Evolutionary conservation across 2,329 filamentous ascomycete genomes (phyloP), one percentile per base, ranked within the genome.

Genomic region (Nemania bipapillata): DNA sequence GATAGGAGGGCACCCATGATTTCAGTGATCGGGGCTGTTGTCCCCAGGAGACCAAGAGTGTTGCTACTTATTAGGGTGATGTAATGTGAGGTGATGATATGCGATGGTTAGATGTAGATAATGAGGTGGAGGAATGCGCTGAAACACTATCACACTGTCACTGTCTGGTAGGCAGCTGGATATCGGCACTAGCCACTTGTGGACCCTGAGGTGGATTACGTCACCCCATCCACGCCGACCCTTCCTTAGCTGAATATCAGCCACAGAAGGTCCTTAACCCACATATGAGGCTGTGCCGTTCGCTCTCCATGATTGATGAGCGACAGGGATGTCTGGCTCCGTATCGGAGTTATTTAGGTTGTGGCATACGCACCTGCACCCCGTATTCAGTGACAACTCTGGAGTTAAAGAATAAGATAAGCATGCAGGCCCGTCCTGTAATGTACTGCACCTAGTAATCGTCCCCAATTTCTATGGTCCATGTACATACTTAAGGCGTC

Each of bases 1-100:
- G 95, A 97, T 63, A 99, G 86, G 77, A 97, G 84, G 74, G 93
- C 95, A 78, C 96, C 96, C 96, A 99, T 99, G 52, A 24, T 69
- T 54, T 53, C 15, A 26, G 49, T 67, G 53, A 50, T 58, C 32
- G 45, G 58, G 61, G 30, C 61, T 24, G 40, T 35, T 47, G 40
- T 49, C 53, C 45, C 54, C 28, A n/a, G 32, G 28, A 47, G 52
- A 52, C 17, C 1, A 50, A 45, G 49, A 1, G 6, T 11, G 9
- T 50, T 56, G 20, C n/a, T 50, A 15, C 58, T 12, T 45, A 42
- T 61, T 45, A 65, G 56, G 52, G 47, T 17, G 32, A 55, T 53
- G 37, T 6, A 37, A 50, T 45, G 40, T n/a, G 59, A 60, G 47
- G 57, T n/a, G n/a, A n/a, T n/a, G 8, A 32, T 9, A 42, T 26